Percentiles rank a stretch among this genome's conserved stretches.
Conservation (phyloP, 129 eudicot genomes). For the Mikania micrantha region DNA sequence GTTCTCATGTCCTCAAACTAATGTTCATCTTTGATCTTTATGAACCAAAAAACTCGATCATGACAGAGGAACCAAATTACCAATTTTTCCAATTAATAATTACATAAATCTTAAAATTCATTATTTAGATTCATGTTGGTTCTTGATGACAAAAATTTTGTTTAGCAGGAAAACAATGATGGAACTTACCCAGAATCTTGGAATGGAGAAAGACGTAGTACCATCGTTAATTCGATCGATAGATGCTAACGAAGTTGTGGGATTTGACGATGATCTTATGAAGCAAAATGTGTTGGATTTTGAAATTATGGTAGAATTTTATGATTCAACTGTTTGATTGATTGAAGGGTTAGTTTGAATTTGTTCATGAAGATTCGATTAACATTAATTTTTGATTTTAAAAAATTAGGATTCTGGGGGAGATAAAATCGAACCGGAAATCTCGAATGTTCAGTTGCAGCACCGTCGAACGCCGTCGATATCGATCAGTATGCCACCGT, state of each 20-base stretch:
- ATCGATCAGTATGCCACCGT: constrained; percentile 80
- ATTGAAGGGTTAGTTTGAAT: too few species aligned
- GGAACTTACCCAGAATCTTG: constrained; percentile 28
- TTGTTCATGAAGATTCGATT: too few species aligned
- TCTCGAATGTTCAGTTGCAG: constrained; percentile 8
- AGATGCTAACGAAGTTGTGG: constrained; percentile 39
- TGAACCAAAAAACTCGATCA: constrained; percentile 3
- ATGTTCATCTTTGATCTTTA: too few species aligned
- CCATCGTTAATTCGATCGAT: constrained; percentile 49
- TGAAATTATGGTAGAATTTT: not conserved
- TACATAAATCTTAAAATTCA: not conserved
- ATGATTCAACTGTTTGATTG: too few species aligned
- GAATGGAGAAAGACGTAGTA: constrained; percentile 23
- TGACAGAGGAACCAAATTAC: too few species aligned
- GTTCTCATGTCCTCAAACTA: too few species aligned
- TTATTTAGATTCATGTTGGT: too few species aligned
- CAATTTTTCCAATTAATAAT: too few species aligned
- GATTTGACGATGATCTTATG: constrained; percentile 36
- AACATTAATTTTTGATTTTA: not conserved
- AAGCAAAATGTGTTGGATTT: constrained; percentile 7
- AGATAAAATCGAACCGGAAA: constrained; percentile 16
- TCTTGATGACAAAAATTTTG: not conserved
- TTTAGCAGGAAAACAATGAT: constrained; percentile 19
- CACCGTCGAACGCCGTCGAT: constrained; percentile 44
- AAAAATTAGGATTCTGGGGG: constrained; percentile 29